phyloP scores from a whole-genome alignment of 2,329 filamentous ascomycete species.

The Paraphaeosphaeria minitans region DNA sequence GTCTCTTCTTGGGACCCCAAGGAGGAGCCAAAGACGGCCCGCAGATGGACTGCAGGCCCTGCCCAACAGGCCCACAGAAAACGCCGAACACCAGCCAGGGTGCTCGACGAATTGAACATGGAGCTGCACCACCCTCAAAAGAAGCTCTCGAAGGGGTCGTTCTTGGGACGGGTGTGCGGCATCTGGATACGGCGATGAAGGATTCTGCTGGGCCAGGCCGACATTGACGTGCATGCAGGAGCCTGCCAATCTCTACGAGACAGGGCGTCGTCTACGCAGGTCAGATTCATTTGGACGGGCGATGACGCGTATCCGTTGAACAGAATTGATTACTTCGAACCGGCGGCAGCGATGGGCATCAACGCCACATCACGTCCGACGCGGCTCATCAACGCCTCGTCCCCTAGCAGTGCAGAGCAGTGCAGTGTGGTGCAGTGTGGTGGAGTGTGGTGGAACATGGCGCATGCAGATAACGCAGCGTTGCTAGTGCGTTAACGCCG shows the following conservation, averaged over 20 bases:
- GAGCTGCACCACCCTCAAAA: not conserved
- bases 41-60: constrained; percentile 5
- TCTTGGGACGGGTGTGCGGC: constrained; percentile 3
- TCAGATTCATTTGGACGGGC: not conserved
- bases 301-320: not conserved
- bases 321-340: not conserved
- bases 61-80: not conserved
- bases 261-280: not conserved
- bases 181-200: not conserved
- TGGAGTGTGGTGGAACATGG: constrained; percentile 3
- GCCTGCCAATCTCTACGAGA: not conserved
- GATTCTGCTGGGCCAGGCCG: constrained; percentile 1
- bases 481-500: constrained; percentile 18
- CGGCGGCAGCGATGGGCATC: not conserved
- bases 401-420: constrained; percentile 6
- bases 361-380: constrained; percentile 4
- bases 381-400: constrained; percentile 15
- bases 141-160: not conserved
- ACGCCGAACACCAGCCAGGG: not conserved
- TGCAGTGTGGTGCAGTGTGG: too few relatives aligned
- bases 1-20: not conserved
- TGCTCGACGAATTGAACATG: constrained; percentile 2
- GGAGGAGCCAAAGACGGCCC: constrained; percentile 6
- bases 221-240: constrained; percentile 6
- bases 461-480: constrained; percentile 13